phyloP scores from a whole-genome alignment of 192 early-diverging fungal species.

The Coemansia sp. region DNA sequence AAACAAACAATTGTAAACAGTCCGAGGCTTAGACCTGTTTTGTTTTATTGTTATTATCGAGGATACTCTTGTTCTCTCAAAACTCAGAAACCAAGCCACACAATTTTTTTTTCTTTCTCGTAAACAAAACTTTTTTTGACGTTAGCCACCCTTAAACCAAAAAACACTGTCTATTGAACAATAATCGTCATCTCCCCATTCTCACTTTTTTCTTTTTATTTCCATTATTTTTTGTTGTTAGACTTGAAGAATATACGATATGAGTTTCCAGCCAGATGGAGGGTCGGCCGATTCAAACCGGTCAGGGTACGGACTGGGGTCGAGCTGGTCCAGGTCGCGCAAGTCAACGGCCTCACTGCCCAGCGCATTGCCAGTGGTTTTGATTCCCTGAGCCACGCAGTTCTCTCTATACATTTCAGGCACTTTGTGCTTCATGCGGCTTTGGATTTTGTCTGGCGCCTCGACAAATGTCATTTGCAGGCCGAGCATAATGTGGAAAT shows the following conservation, averaged over 20 bases:
- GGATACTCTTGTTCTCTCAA: not conserved
- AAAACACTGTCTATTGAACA: not conserved
- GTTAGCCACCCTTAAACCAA: too few species aligned
- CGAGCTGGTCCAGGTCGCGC: constrained; percentile 48
- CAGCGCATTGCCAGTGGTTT: constrained; percentile 67
- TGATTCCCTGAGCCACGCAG: constrained; percentile 66
- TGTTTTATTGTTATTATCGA: not conserved
- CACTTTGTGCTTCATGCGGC: constrained; percentile 41
- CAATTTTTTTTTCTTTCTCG: too few species aligned
- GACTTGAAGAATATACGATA: constrained; percentile 43
- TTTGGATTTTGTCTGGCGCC: constrained; percentile 65
- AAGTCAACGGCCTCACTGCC: constrained; percentile 63
- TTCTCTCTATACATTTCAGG: constrained; percentile 61
- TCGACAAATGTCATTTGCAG: constrained; percentile 73
- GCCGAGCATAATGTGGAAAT: constrained; percentile 65
- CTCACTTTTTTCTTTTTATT: not conserved
- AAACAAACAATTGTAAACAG: too few species aligned
- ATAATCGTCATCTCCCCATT: not conserved
- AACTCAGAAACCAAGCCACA: not conserved
- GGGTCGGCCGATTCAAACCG: constrained; percentile 41
- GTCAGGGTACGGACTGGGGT: constrained; percentile 35
- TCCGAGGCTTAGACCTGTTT: too few species aligned
- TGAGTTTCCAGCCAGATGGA: constrained; percentile 38
- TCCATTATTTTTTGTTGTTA: not conserved
- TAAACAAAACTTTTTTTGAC: too few species aligned